Evolutionary conservation across 306 rosid genomes (phyloP).

Genomic region (Castanea crenata): DNA sequence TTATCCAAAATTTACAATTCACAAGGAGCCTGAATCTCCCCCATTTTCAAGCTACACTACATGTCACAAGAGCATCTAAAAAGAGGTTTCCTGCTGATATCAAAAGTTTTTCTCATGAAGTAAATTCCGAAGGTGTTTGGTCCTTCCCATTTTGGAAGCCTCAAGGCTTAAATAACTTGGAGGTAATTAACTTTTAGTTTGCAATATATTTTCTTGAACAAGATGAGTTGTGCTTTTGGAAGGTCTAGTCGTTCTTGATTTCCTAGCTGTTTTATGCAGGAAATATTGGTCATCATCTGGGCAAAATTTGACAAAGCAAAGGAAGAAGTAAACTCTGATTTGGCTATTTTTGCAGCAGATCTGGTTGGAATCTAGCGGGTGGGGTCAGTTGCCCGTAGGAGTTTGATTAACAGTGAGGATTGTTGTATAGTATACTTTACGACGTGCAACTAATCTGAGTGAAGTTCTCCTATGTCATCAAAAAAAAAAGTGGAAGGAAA

Average conservation of each 20-base stretch:
- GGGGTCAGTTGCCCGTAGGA: too few species aligned
- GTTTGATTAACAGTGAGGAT: too few species aligned
- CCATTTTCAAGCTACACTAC: slow-evolving; percentile 95
- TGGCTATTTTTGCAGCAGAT: slow-evolving; percentile 94
- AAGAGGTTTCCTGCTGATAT: slow-evolving; percentile 83
- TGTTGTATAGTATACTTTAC: too few species aligned
- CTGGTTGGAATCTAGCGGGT: slow-evolving; percentile 74
- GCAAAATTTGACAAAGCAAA: slow-evolving; percentile 91
- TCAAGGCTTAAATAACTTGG: slow-evolving; percentile 81
- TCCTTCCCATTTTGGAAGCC: slow-evolving; percentile 97
- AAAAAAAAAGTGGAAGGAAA: slow-evolving; percentile 63
- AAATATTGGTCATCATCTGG: slow-evolving; percentile 73
- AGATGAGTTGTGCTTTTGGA: slow-evolving; percentile 24
- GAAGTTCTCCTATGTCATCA: too few species aligned
- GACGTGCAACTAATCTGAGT: too few species aligned
- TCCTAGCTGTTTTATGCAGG: slow-evolving; percentile 52
- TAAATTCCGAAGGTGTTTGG: slow-evolving; percentile 87
- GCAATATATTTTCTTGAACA: slow-evolving; percentile 6
- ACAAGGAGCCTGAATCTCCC: slow-evolving; percentile 98
- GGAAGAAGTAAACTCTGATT: slow-evolving; percentile 85
- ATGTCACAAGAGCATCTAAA: slow-evolving; percentile 91
- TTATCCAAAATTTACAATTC: not conserved
- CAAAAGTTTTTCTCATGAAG: slow-evolving; percentile 94
- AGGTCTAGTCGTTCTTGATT: slow-evolving; percentile 19
- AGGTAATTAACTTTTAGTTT: slow-evolving; percentile 51